Evolutionary conservation across 441 rosid genomes (phyloP).

Genomic region (Croton laevigatus): DNA sequence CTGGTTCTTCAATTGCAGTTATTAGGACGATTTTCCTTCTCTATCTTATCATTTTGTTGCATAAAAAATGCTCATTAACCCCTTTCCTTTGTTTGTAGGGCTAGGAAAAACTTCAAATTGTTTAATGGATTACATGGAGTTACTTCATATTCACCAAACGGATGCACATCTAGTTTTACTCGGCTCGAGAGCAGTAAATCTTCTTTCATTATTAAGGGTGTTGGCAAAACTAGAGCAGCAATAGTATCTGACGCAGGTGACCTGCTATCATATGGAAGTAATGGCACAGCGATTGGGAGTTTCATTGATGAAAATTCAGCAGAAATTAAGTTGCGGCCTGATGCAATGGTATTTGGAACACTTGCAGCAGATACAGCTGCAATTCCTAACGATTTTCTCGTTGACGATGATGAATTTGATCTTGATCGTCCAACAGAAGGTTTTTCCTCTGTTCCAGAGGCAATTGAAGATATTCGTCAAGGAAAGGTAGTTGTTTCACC

Average conservation of each 20-base stretch:
- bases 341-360: conserved; percentile 43
- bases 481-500: conserved; percentile 61
- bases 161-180: conserved; percentile 19
- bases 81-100: conserved; percentile 29
- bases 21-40: background rate
- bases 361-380: conserved; percentile 50
- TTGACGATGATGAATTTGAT: conserved; percentile 61
- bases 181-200: conserved; percentile 31
- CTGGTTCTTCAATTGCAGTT: background rate
- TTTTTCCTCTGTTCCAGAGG: conserved; percentile 78
- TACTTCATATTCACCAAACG: conserved; percentile 28
- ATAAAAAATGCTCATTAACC: conserved; percentile 3
- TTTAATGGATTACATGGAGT: conserved; percentile 36
- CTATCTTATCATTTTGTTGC: background rate
- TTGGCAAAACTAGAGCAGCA: conserved; percentile 44
- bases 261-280: conserved; percentile 37
- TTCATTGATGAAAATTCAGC: conserved; percentile 28
- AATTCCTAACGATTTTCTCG: conserved; percentile 35
- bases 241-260: conserved; percentile 64
- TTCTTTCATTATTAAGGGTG: conserved; percentile 33
- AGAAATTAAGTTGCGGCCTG: conserved; percentile 35
- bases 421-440: conserved; percentile 71
- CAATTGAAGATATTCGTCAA: conserved; percentile 82
- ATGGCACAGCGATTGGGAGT: conserved; percentile 28
- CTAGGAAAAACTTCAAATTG: conserved; percentile 37